Conservation (phyloP, 2,329 filamentous ascomycete species). For the Dactylellina leptospora region DNA sequence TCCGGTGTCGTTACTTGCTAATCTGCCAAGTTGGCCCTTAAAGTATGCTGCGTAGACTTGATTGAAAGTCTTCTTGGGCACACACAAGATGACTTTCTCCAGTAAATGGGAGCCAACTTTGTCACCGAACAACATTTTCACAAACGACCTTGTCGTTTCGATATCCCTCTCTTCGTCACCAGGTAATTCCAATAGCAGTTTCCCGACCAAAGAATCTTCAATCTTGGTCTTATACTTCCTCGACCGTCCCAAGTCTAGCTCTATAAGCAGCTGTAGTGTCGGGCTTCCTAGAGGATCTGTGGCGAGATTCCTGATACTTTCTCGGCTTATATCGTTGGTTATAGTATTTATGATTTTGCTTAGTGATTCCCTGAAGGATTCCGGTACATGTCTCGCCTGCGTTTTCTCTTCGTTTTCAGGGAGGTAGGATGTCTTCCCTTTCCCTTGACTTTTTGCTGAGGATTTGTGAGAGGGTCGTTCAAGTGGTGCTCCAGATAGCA, state of each 20-base stretch:
- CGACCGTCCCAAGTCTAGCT: slow-evolving; percentile 81
- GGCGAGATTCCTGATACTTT: slow-evolving; percentile 81
- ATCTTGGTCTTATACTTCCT: slow-evolving; percentile 72
- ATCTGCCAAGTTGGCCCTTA: slow-evolving; percentile 77
- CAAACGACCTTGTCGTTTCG: slow-evolving; percentile 77
- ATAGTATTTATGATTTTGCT: slow-evolving; percentile 84
- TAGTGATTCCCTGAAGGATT: slow-evolving; percentile 78
- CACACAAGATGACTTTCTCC: slow-evolving; percentile 81
- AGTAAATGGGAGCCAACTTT: slow-evolving; percentile 87
- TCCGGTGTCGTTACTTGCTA: slow-evolving; percentile 88
- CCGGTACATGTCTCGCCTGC: slow-evolving; percentile 70
- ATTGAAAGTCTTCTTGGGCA: slow-evolving; percentile 91
- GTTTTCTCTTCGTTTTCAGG: slow-evolving; percentile 62
- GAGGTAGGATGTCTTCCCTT: slow-evolving; percentile 73
- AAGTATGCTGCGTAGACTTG: slow-evolving; percentile 81
- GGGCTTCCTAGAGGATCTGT: slow-evolving; percentile 92
- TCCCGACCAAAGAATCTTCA: slow-evolving; percentile 72
- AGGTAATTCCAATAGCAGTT: slow-evolving; percentile 75
- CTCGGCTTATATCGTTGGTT: slow-evolving; percentile 77
- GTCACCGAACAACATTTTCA: slow-evolving; percentile 89
- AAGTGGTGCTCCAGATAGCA: slow-evolving; percentile 83
- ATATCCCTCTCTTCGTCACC: slow-evolving; percentile 77
- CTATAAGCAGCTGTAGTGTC: slow-evolving; percentile 86
- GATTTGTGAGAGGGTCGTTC: slow-evolving; percentile 74
- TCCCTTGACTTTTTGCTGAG: slow-evolving; percentile 88